Conservation (phyloP, 805 yeast species). For the Saturnispora zaruensis region DNA sequence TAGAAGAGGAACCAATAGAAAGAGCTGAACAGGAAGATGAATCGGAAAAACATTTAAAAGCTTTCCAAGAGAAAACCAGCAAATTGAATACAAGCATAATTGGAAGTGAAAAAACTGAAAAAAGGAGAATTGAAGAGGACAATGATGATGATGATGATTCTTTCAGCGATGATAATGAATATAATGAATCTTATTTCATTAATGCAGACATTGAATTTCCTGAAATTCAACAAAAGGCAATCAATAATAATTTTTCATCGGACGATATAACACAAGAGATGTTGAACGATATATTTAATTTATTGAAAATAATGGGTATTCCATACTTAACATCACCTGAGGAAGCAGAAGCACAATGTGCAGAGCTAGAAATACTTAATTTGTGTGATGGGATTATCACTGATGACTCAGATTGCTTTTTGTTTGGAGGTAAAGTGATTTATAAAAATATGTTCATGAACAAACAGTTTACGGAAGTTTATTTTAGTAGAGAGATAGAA, state of each 20-base stretch:
- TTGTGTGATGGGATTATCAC: constrained; percentile 93
- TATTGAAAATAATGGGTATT: constrained; percentile 80
- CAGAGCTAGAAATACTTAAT: constrained; percentile 55
- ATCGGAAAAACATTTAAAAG: not conserved
- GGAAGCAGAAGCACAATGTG: constrained; percentile 99
- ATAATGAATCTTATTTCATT: constrained; percentile 1
- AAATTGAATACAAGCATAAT: not conserved
- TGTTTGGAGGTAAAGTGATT: constrained; percentile 79
- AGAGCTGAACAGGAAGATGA: not conserved
- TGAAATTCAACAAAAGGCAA: not conserved
- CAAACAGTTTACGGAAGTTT: constrained; percentile 84
- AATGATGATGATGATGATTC: constrained; percentile 35
- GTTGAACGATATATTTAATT: constrained; percentile 86
- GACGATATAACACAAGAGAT: constrained; percentile 83
- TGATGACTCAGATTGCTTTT: constrained; percentile 93
- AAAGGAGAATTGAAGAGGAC: not conserved
- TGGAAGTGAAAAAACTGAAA: no score
- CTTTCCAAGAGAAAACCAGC: not conserved
- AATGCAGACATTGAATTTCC: not conserved
- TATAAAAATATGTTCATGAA: constrained; percentile 94
- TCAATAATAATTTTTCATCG: constrained; percentile 30
- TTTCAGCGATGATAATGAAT: constrained; percentile 73
- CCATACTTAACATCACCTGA: constrained; percentile 95
- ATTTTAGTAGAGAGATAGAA: constrained; percentile 49
- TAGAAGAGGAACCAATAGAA: not conserved